These are phyloP conservation scores for Alternaria dauci DNA, from an alignment of 2,329 filamentous ascomycete species.

Conservation along the genomic window DNA sequence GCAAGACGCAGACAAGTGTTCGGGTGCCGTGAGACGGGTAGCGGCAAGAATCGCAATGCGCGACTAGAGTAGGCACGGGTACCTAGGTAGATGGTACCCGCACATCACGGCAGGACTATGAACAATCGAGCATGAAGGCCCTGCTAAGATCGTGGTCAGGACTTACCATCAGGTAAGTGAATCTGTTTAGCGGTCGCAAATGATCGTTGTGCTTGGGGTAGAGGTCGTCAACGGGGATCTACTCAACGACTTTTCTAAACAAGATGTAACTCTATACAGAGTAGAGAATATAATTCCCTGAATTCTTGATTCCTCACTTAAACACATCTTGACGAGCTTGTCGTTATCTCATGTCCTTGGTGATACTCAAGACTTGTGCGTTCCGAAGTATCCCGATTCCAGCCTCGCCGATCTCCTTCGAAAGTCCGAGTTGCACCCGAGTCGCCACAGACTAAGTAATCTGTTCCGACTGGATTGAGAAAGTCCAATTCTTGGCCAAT, in stretches of 20 bases:
- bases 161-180: not conserved
- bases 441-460: slow-evolving; percentile 5
- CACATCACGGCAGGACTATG: not conserved
- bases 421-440: slow-evolving; percentile 17
- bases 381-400: slow-evolving; percentile 6
- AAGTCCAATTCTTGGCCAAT: slow-evolving; percentile 1
- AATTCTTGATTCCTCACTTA: not conserved
- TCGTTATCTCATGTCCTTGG: not conserved
- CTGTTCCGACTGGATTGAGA: not conserved
- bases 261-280: not conserved
- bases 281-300: not conserved
- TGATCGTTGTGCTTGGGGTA: not conserved
- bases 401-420: slow-evolving; percentile 18
- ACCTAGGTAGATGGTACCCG: not conserved
- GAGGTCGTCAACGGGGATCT: not conserved
- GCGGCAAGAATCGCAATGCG: not conserved
- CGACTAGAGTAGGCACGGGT: not conserved
- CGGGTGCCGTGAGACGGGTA: not conserved
- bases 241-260: too few relatives aligned
- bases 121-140: not conserved
- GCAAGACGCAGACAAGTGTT: not conserved
- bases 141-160: not conserved
- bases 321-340: not conserved
- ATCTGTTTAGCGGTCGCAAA: not conserved
- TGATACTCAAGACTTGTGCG: not conserved